Evolutionary conservation across 345 rosid species (phyloP).

Genomic region (Acer campestre): DNA sequence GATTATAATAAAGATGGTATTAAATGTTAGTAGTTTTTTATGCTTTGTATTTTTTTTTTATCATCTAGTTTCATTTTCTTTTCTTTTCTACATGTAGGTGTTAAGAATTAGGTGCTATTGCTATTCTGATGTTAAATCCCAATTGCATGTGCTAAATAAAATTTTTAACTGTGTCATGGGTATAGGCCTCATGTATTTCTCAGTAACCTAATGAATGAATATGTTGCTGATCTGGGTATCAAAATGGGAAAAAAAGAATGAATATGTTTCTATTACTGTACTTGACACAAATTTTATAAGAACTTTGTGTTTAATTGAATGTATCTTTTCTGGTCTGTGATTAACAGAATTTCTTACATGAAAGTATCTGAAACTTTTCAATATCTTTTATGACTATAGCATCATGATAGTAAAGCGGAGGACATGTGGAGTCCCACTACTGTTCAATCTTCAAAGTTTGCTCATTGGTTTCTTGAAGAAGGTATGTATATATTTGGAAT

Average conservation of each 20-base stretch:
- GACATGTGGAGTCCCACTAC: constrained; percentile 42
- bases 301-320: not conserved
- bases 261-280: not conserved
- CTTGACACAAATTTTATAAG: not conserved
- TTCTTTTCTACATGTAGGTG: not conserved
- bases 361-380: constrained; percentile 22
- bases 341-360: constrained; percentile 6
- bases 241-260: not conserved
- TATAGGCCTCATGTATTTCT: not conserved
- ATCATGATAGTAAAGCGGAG: constrained; percentile 47
- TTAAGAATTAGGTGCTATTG: not conserved
- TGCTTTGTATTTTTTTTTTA: not conserved
- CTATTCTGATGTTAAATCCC: not conserved
- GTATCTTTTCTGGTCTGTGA: not conserved
- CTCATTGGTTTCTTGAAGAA: constrained; percentile 84
- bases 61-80: not conserved
- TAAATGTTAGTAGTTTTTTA: not conserved
- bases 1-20: not conserved
- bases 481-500: constrained; percentile 45
- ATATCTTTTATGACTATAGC: constrained; percentile 41
- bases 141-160: not conserved
- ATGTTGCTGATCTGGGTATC: not conserved
- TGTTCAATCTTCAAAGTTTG: constrained; percentile 81
- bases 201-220: not conserved
- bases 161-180: not conserved